Conservation (phyloP, 1,139 yeast genomes). For the Saccharomyces pastorianus region DNA sequence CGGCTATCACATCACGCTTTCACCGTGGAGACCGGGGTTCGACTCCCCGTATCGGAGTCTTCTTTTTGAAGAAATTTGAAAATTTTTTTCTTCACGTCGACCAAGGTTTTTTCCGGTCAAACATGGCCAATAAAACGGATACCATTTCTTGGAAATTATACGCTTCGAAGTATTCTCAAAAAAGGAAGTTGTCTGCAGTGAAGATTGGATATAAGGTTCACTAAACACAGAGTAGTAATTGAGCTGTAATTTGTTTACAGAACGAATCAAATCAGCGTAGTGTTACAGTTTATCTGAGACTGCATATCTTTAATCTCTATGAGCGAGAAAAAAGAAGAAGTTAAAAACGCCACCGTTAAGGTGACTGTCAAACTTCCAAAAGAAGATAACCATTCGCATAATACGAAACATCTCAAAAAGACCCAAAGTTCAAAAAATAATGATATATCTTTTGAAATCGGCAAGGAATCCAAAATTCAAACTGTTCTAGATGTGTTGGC, state of each 20-base stretch:
- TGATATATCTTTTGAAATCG: constrained; percentile 21
- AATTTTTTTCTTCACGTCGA: constrained; percentile 3
- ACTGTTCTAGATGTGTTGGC: constrained; percentile 23
- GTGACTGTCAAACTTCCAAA: constrained; percentile 15
- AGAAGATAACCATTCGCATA: constrained; percentile 3
- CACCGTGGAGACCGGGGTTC: constrained; percentile 35
- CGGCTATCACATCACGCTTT: constrained; percentile 34
- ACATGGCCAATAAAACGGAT: background rate
- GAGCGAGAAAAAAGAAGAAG: background rate
- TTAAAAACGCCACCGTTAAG: constrained; percentile 8
- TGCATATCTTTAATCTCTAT: background rate
- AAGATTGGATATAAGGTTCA: background rate
- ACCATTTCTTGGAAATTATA: background rate
- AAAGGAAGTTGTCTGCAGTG: background rate
- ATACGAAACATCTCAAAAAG: background rate
- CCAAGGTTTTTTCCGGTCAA: background rate
- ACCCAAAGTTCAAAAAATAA: constrained; percentile 7
- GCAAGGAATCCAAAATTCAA: constrained; percentile 23
- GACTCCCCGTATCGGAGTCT: constrained; percentile 34
- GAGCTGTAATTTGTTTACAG: background rate
- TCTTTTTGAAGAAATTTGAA: constrained; percentile 1
- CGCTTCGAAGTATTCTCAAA: background rate
- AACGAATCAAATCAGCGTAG: background rate
- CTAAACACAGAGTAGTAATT: background rate
- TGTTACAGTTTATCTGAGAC: background rate